A percentile compares a stretch with the other conserved stretches of the same genome.
Conservation (phyloP, 805 yeast species). For the Ogataea paraovalis region DNA sequence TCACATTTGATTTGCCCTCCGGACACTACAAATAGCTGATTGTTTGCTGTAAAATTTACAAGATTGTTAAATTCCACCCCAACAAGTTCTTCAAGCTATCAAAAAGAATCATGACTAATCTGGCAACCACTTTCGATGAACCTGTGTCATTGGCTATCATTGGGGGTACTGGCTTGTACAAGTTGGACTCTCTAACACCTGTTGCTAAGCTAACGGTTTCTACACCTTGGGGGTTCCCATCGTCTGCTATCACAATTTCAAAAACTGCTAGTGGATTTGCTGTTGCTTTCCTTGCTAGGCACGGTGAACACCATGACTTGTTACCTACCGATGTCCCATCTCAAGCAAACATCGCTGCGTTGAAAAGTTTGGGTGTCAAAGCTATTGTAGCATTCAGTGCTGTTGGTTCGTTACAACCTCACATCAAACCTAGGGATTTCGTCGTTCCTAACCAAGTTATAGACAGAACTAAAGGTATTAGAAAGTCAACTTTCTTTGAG, state of each 20-base stretch:
- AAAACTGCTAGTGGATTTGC: conserved; percentile 71
- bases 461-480: conserved; percentile 94
- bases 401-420: conserved; percentile 89
- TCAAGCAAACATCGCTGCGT: conserved; percentile 93
- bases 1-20: too few relatives aligned
- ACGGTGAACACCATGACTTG: conserved; percentile 84
- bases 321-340: conserved; percentile 91
- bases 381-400: conserved; percentile 92
- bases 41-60: not conserved
- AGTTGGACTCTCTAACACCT: conserved; percentile 73
- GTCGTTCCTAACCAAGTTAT: conserved; percentile 95
- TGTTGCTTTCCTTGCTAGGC: conserved; percentile 92
- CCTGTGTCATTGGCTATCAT: conserved; percentile 83
- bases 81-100: conserved; percentile 1
- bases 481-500: conserved; percentile 86
- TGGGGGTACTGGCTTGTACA: conserved; percentile 98
- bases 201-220: conserved; percentile 77
- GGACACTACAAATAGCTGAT: not conserved
- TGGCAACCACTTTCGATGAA: conserved; percentile 42
- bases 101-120: conserved; percentile 3
- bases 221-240: conserved; percentile 98
- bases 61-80: not conserved
- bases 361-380: conserved; percentile 81
- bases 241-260: conserved; percentile 91
- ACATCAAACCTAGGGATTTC: conserved; percentile 91